Evolutionary conservation across 1,139 yeast genomes (phyloP), one percentile per base, ranked within the genome.

Genomic region (Candida albicans): DNA sequence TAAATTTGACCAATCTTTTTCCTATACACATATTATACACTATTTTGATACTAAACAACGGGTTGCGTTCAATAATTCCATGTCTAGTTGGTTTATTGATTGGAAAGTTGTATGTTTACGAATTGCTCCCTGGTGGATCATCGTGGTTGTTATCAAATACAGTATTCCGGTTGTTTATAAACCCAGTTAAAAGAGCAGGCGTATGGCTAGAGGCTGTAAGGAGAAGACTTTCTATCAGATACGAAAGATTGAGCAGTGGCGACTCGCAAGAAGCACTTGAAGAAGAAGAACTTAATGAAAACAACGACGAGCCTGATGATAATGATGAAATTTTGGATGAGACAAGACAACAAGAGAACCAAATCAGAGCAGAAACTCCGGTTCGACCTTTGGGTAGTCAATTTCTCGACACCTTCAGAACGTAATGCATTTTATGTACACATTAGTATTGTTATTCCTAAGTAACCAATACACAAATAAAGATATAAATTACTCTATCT

Each of bases 311-410:
- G 32, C 49, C 47, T 2, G 65, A 57, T 24, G 67, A 61, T 27
- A 54, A 54, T 33, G 64, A 58, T 44, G 64, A 58, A 31, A 55
- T 57, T 22, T 52, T 54, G 12, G 71, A 63, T 47, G 58, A 58
- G 35, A 52, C 50, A 15, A 52, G 52, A 34, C 52, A 53, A 39
- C 57, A 54, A 37, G 63, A 53, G 33, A 58, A 53, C 22, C 69
- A 61, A 45, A 69, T 69, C 8, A 50, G 77, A 44, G 79, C 78
- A 2, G 82, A 77, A 44, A 75, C 80, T 2, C 86, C 85, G 1
- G 79, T 76, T 2, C 61, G 87, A 51, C 81, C 85, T 1, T 62
- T 82, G 42, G 77, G 84, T 2, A 70, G 78, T 30, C 86, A 81
- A 54, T 69, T 82, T 43, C 63, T 81, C 41, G 83, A 80, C 59